phyloP scores from a whole-genome alignment of 2,329 filamentous ascomycete genomes.

The Colletotrichum musicola region DNA sequence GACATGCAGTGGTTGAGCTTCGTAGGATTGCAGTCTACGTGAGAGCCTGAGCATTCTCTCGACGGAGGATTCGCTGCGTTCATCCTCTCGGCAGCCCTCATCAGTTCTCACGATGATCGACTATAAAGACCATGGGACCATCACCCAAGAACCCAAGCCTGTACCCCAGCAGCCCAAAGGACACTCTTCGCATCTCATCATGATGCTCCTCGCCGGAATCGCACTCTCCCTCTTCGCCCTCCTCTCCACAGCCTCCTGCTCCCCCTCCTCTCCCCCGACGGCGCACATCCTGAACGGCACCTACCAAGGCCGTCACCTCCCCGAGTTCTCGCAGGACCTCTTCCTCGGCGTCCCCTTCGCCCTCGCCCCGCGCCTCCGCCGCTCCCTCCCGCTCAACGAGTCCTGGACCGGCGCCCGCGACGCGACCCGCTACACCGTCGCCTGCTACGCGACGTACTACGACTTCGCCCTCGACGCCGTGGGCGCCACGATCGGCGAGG shows the following conservation, averaged over 20 bases:
- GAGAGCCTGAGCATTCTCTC: background rate
- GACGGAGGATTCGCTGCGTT: background rate
- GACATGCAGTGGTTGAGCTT: no score
- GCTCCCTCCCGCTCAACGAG: conserved; percentile 61
- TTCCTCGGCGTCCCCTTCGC: conserved; percentile 66
- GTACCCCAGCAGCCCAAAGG: background rate
- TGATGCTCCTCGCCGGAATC: background rate
- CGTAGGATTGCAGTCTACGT: no score
- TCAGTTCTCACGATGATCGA: background rate
- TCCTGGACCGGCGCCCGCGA: conserved; percentile 55
- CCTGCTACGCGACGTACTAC: conserved; percentile 49
- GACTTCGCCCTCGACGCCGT: conserved; percentile 3
- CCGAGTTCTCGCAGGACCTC: conserved; percentile 57
- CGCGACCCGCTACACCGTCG: conserved; percentile 58
- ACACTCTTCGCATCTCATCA: background rate
- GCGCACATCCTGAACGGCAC: conserved; percentile 50
- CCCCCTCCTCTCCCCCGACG: background rate
- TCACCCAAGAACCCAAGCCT: background rate
- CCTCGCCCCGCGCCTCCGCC: conserved; percentile 58
- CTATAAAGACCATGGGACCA: conserved; percentile 1
- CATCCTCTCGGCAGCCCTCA: background rate
- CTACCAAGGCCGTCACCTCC: conserved; percentile 51
- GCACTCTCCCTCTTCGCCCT: conserved; percentile 1
- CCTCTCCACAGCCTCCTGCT: background rate
- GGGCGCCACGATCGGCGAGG: conserved; percentile 57